Base-by-base conservation (phyloP, 805 yeast species). In the Metschnikowia henanensis region DNA sequence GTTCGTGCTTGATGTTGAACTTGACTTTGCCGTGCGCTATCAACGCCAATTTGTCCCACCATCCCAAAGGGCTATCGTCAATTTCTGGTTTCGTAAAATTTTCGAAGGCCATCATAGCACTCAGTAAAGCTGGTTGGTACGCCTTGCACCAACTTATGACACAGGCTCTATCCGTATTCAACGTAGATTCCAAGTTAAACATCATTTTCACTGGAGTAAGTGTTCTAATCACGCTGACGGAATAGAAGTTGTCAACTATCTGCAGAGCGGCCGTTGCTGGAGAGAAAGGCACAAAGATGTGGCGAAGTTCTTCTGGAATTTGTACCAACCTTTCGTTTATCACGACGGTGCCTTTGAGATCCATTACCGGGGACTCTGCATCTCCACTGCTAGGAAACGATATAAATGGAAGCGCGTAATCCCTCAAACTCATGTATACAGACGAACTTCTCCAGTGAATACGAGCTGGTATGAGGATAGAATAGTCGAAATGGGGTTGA, bases 61-160 rank as follows among this genome's bases (percentile, higher is more conserved):
- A 70, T 1, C 76, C 76, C 5, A 72, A 42, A 0, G 76, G 76
- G 53, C 72, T 65, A 43, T 70, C 73, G 44, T 72, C 76, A 18
- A 70, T 62, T 20, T 60, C 63, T 0, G 76, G 76, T 41, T 72
- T 72, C n/a, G 75, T 70, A 44, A 72, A 70, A 39, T 71, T 71
- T 37, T 69, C 73, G 35, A 72, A 62, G 0, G 75, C 72, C 35
- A 59, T 43, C 45, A 59, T 54, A 1, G 81, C 76, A 20, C 83
- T 74, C 56, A 74, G 75, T 28, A 81, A 64, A 3, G 82, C 84
- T 0, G 87, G 80, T 49, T 74, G 84, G 35, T 80, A 66, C 0
- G 87, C 72, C 45, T 81, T 78, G 37, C 86, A 77, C 87, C 87
- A 83, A 13, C 82, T 73, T 4, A 83, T 64, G 35, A 73, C 64